Conservation (phyloP, 495 filamentous ascomycete genomes). For the Tuber calosporum region DNA sequence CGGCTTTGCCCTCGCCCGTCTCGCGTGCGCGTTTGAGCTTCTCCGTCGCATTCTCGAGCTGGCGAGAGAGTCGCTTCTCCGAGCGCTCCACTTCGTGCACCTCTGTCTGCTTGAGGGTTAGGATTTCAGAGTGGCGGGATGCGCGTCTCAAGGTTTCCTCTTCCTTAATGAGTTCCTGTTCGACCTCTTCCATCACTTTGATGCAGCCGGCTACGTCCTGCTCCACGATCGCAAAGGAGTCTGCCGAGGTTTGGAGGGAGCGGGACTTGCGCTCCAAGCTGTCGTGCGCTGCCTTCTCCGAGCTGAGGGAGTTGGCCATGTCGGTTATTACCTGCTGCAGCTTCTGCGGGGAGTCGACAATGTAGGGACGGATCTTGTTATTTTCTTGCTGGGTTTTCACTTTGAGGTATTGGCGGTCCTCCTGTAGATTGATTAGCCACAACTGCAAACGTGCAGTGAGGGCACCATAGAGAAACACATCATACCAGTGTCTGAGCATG, state of each 20-base stretch:
- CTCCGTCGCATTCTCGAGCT: conserved; percentile 73
- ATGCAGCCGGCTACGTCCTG: conserved; percentile 77
- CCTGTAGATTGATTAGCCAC: conserved; percentile 14
- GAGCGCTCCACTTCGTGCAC: conserved; percentile 84
- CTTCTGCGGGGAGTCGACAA: conserved; percentile 73
- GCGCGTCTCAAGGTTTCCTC: conserved; percentile 79
- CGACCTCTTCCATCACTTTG: conserved; percentile 81
- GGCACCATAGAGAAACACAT: not conserved
- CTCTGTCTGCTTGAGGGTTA: conserved; percentile 77
- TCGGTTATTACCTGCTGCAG: conserved; percentile 76
- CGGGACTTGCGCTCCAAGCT: conserved; percentile 73
- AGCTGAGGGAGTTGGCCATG: conserved; percentile 63
- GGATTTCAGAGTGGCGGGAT: conserved; percentile 70
- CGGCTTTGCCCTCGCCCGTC: conserved; percentile 70
- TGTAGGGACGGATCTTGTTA: conserved; percentile 82
- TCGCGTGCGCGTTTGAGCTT: conserved; percentile 72
- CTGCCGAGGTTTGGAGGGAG: conserved; percentile 83
- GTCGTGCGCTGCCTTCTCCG: conserved; percentile 77
- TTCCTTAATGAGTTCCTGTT: conserved; percentile 73
- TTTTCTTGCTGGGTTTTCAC: conserved; percentile 59
- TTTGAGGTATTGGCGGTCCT: conserved; percentile 38
- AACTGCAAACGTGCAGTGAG: not conserved
- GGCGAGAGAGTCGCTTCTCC: conserved; percentile 68
- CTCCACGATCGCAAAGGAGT: conserved; percentile 75
- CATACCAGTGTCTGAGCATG: conserved; percentile 46